A percentile compares a stretch with the other conserved stretches of the same genome.
phyloP scores from a whole-genome alignment of 148 eudicot genomes.

The Dianthus caryophyllus region DNA sequence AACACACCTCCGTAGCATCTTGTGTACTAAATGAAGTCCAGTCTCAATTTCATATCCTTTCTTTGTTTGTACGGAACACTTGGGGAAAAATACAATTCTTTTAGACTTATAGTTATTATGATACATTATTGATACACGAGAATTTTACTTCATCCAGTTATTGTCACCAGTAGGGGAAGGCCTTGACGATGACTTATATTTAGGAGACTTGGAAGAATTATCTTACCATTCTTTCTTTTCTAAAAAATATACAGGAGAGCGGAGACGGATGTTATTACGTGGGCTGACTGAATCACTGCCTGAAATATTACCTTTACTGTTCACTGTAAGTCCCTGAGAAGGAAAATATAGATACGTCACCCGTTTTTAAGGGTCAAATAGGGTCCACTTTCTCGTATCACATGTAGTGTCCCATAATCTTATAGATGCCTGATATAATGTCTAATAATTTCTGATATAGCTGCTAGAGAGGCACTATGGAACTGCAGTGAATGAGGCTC shows the following conservation, averaged over 20 bases:
- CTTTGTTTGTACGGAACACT: not conserved
- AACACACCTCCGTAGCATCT: not conserved
- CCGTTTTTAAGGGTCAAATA: not conserved
- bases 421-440: no score
- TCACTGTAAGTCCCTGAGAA: constrained; percentile 55
- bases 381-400: not conserved
- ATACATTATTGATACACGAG: not conserved
- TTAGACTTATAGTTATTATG: not conserved
- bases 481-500: constrained; percentile 82
- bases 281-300: constrained; percentile 84
- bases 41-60: not conserved
- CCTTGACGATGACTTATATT: not conserved
- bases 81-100: not conserved
- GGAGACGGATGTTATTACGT: constrained; percentile 81
- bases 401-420: constrained; percentile 9
- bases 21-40: not conserved
- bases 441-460: constrained; percentile 33
- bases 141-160: not conserved
- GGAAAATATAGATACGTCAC: not conserved
- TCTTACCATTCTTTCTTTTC: constrained; percentile 9
- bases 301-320: constrained; percentile 78
- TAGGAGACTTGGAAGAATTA: not conserved
- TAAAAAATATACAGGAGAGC: constrained; percentile 58
- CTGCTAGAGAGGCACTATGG: constrained; percentile 93
- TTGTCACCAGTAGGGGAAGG: not conserved